Conservation (phyloP, 441 rosid genomes). For the Populus hybrid region DNA sequence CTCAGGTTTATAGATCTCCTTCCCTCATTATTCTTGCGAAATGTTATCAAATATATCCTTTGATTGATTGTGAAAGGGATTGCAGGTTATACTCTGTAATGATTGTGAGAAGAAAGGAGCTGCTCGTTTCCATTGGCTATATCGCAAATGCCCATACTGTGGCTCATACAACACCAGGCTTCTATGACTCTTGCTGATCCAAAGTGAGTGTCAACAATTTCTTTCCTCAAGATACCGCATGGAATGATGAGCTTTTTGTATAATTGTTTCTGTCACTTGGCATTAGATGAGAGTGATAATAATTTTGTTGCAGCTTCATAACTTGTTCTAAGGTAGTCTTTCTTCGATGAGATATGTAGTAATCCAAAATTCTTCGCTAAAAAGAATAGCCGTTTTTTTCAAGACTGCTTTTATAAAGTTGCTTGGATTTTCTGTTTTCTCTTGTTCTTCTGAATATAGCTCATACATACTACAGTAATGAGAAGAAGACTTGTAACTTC, state of each 20-base stretch:
- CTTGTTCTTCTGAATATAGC: not conserved
- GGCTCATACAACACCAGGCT: constrained; percentile 82
- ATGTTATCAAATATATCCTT: not conserved
- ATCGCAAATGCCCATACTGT: constrained; percentile 72
- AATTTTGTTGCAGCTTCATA: not conserved
- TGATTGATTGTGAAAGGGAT: constrained; percentile 4
- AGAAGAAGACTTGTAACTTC: no score
- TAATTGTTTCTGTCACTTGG: constrained; percentile 9
- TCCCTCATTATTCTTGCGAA: not conserved
- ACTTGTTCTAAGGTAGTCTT: not conserved
- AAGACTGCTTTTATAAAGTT: not conserved
- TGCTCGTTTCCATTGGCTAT: constrained; percentile 73
- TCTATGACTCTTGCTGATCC: constrained; percentile 27
- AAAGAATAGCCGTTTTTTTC: not conserved
- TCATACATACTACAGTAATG: no score
- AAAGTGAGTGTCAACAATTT: constrained; percentile 13
- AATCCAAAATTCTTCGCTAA: not conserved
- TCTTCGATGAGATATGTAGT: not conserved
- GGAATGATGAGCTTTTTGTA: constrained; percentile 8
- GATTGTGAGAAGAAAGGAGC: constrained; percentile 80
- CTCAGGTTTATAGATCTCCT: constrained; percentile 56
- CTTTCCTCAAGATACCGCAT: not conserved
- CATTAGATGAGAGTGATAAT: constrained; percentile 6
- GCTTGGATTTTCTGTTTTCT: not conserved
- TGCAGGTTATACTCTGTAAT: constrained; percentile 70